These are phyloP conservation scores for Aspergillus sojae DNA, from an alignment of 2,329 filamentous ascomycete genomes.

Conservation along the genomic window DNA sequence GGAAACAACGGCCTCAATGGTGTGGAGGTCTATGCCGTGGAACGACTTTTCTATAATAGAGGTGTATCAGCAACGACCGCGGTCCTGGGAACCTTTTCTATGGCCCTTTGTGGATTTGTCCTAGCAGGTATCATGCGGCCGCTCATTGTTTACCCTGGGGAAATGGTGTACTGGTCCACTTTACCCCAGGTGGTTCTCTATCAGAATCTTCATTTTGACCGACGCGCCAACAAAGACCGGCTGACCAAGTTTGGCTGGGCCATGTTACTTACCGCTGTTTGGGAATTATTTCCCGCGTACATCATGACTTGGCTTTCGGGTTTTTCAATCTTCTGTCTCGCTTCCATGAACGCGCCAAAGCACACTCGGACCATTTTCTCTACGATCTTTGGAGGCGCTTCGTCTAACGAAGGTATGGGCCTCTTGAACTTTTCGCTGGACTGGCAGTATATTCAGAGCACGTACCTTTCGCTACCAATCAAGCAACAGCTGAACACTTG, in stretches of 20 bases:
- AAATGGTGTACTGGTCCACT: constrained; percentile 39
- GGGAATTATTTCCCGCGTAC: constrained; percentile 30
- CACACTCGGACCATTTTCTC: constrained; percentile 16
- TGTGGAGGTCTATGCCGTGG: constrained; percentile 24
- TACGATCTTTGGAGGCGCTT: constrained; percentile 27
- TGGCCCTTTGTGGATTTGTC: constrained; percentile 34
- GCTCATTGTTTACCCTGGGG: constrained; percentile 35
- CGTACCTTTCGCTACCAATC: constrained; percentile 57
- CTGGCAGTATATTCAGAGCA: constrained; percentile 49
- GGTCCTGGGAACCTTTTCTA: constrained; percentile 31
- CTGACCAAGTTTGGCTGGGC: constrained; percentile 37
- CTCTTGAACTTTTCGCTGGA: constrained; percentile 28
- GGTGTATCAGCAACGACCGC: constrained; percentile 28
- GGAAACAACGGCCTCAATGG: constrained; percentile 24
- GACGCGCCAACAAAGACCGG: constrained; percentile 26
- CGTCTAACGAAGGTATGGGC: constrained; percentile 29
- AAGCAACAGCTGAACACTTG: constrained; percentile 53
- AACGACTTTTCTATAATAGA: constrained; percentile 23
- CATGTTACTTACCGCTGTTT: constrained; percentile 23
- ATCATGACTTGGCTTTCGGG: constrained; percentile 29
- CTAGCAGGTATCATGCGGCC: constrained; percentile 32
- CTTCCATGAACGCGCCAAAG: constrained; percentile 14
- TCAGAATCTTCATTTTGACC: constrained; percentile 39
- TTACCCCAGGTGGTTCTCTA: constrained; percentile 37
- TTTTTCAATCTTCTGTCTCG: constrained; percentile 21